phyloP scores from a whole-genome alignment of 73 alveolate species.

The Tetrahymena borealis region DNA sequence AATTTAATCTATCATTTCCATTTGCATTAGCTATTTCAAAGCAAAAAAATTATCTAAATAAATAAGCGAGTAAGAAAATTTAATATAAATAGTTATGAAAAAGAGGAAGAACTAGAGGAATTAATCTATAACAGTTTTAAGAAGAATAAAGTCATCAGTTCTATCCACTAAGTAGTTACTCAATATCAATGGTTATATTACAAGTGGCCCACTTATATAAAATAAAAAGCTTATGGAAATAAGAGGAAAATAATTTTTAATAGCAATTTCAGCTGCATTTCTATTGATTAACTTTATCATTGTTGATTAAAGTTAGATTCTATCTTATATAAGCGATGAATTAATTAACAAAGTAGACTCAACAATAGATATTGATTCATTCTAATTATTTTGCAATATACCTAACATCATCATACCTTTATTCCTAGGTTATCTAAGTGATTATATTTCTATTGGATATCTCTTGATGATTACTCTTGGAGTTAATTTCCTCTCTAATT shows the following conservation, averaged over 20 bases:
- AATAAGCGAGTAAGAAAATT: too few species aligned
- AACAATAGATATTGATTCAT: background rate
- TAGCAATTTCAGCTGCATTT: background rate
- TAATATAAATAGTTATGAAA: too few species aligned
- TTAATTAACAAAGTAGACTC: background rate
- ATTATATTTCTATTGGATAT: background rate
- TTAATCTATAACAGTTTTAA: too few species aligned
- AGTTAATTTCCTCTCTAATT: background rate
- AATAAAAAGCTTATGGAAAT: background rate
- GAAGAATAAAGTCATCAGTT: background rate
- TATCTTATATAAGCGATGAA: background rate
- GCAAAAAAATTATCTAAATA: too few species aligned
- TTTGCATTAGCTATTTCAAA: too few species aligned
- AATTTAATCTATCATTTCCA: too few species aligned
- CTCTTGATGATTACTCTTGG: background rate
- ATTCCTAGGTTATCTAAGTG: background rate
- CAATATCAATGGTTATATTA: background rate
- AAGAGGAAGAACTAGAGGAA: too few species aligned
- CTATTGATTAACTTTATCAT: background rate
- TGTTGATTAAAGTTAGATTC: background rate
- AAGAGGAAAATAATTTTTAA: background rate
- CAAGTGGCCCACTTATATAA: background rate
- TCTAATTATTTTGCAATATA: background rate
- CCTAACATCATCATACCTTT: background rate
- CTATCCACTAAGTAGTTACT: background rate